Evolutionary conservation across 1,139 yeast species (phyloP).

Genomic region (Pichia inconspicua): DNA sequence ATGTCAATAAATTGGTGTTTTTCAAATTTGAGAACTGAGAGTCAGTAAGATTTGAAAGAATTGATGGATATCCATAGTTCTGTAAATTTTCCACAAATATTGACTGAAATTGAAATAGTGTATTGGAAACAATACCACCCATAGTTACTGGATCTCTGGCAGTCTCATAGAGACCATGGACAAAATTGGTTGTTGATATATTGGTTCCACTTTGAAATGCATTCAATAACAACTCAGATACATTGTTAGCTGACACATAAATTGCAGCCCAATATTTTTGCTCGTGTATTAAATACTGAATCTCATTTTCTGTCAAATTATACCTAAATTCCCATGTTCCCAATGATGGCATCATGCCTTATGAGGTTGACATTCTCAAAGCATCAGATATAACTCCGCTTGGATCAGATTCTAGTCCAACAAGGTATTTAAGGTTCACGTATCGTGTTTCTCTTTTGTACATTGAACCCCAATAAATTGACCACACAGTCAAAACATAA

Average conservation of each 20-base stretch:
- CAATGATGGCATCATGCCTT: slow-evolving; percentile 19
- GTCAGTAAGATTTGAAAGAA: slow-evolving; percentile 25
- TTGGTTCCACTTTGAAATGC: slow-evolving; percentile 28
- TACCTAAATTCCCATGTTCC: slow-evolving; percentile 37
- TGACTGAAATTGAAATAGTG: slow-evolving; percentile 27
- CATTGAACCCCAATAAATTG: slow-evolving; percentile 57
- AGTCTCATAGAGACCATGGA: slow-evolving; percentile 39
- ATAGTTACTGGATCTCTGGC: slow-evolving; percentile 47
- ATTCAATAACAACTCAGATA: slow-evolving; percentile 30
- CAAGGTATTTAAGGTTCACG: slow-evolving; percentile 37
- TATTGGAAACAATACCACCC: slow-evolving; percentile 34
- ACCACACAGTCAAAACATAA: slow-evolving; percentile 34
- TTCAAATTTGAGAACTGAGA: slow-evolving; percentile 19
- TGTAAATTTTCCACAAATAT: slow-evolving; percentile 20
- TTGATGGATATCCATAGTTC: slow-evolving; percentile 23
- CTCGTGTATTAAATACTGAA: slow-evolving; percentile 36
- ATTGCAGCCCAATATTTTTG: slow-evolving; percentile 50
- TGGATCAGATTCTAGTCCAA: slow-evolving; percentile 39
- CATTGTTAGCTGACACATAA: slow-evolving; percentile 30
- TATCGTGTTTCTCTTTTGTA: slow-evolving; percentile 35
- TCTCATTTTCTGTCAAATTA: slow-evolving; percentile 22
- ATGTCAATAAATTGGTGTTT: slow-evolving; percentile 23
- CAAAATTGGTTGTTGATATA: slow-evolving; percentile 26
- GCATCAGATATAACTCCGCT: slow-evolving; percentile 34
- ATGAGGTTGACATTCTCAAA: slow-evolving; percentile 25